phyloP scores from a whole-genome alignment of 306 rosid genomes.

The Carpinus viminea region DNA sequence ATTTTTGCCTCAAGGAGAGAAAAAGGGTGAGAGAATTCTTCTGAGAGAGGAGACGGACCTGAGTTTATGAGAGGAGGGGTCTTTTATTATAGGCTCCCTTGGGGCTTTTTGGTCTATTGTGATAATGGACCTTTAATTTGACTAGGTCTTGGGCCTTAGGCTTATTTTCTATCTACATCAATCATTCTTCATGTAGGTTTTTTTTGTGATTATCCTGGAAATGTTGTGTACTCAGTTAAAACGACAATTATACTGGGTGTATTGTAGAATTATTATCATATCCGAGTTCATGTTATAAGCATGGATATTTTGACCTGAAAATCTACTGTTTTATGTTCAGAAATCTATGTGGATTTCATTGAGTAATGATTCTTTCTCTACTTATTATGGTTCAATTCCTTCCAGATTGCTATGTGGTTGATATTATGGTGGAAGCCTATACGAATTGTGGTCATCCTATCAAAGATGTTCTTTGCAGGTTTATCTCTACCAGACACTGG shows the following conservation, averaged over 20 bases:
- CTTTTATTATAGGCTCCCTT: too few species aligned
- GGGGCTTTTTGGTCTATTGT: too few species aligned
- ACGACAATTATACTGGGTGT: neutral
- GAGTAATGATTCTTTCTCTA: slow-evolving; percentile 4
- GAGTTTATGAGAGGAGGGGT: too few species aligned
- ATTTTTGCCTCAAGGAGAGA: too few species aligned
- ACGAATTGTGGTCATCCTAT: slow-evolving; percentile 48
- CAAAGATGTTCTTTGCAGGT: slow-evolving; percentile 97
- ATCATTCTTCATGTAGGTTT: neutral
- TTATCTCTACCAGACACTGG: slow-evolving; percentile 12
- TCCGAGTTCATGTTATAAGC: neutral
- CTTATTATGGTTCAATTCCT: slow-evolving; percentile 13
- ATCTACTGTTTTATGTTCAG: neutral
- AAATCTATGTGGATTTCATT: slow-evolving; percentile 24
- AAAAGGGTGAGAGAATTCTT: too few species aligned
- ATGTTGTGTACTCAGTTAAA: neutral
- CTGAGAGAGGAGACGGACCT: too few species aligned
- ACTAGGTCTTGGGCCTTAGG: too few species aligned
- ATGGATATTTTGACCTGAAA: neutral
- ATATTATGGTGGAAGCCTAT: slow-evolving; percentile 90
- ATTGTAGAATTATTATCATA: neutral
- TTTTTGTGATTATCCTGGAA: neutral
- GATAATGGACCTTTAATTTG: too few species aligned
- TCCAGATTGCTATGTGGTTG: slow-evolving; percentile 86
- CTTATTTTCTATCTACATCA: too few species aligned